These are phyloP conservation scores for Trichosporon sp. DNA, from an alignment of 1,284 basidiomycete species.

Conservation along the genomic window DNA sequence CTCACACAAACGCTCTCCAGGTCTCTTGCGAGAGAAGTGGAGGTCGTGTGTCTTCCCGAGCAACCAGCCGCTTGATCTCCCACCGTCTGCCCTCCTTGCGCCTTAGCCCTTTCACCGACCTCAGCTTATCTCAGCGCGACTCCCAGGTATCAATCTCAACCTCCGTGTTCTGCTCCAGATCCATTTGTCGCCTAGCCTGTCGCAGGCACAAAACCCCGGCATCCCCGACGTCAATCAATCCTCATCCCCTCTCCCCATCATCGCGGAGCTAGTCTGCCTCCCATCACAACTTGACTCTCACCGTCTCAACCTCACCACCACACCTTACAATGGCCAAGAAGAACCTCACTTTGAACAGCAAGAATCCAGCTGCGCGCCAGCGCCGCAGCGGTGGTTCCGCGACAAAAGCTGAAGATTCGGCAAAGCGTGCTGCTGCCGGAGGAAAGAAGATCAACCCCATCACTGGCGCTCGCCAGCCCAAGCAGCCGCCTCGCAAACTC, in stretches of 20 bases:
- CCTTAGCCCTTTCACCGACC: not conserved
- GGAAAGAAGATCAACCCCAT: constrained; percentile 8
- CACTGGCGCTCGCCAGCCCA: not conserved
- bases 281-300: not conserved
- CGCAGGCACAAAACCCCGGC: not conserved
- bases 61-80: too few species aligned
- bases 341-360: not conserved
- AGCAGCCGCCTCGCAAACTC: constrained; percentile 5
- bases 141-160: not conserved
- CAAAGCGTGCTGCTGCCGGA: not conserved
- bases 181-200: not conserved
- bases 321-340: not conserved
- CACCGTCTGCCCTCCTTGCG: not conserved
- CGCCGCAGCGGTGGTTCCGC: not conserved
- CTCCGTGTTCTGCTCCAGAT: too few species aligned
- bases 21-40: too few species aligned
- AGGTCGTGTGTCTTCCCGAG: too few species aligned
- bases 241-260: not conserved
- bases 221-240: not conserved
- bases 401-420: not conserved
- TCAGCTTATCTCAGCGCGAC: not conserved
- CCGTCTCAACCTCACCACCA: not conserved
- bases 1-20: too few species aligned
- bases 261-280: not conserved
- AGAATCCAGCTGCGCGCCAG: not conserved